Evolutionary conservation across 2,329 filamentous ascomycete species (phyloP), one percentile per base, ranked within the genome.

Genomic region (Neopestalotiopsis clavispora): DNA sequence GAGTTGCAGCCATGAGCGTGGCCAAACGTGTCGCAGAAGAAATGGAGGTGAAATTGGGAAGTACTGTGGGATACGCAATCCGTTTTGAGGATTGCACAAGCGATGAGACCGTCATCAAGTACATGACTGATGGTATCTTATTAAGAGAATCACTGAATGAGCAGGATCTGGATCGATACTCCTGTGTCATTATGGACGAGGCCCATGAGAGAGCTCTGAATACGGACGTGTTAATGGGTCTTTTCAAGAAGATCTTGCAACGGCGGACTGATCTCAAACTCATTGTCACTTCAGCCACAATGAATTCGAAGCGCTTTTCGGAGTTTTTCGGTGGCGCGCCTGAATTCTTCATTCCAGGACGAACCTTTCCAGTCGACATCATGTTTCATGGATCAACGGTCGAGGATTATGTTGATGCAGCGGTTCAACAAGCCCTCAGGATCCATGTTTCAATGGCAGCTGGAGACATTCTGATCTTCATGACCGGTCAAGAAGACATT

Each of bases 111-210:
- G 86, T 91, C 69, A 98, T 99, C 83, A 99, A 99, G 81, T 99
- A 99, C 80, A 98, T 99, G 95, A 99, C 96, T 0, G 97, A 99
- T 76, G 96, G 96, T 84, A 94, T 99, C 28, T 84, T 99, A 59
- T 87, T 99, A 40, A 89, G 96, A 82, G 97, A 99, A 77, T 98
- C 94, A 5, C 86, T 99, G 12, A 95, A 94, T 69, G 95, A 98
- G 79, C 90, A 92, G 6, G 95, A 99, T 78, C 85, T 99, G 60
- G 96, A 98, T 80, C 93, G 94, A 72, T 99, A 99, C 79, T 97
- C 95, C 14, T 98, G 95, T 78, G 94, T 99, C 75, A 99, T 99
- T 80, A 99, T 99, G 96, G 96, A 99, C 78, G 96, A 99, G 83
- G 97, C 96, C 4, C 96, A 99, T 86, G 96, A 99, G 81, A 89